Conservation (phyloP, 208 protist genomes). For the Trypanosoma theileri region DNA sequence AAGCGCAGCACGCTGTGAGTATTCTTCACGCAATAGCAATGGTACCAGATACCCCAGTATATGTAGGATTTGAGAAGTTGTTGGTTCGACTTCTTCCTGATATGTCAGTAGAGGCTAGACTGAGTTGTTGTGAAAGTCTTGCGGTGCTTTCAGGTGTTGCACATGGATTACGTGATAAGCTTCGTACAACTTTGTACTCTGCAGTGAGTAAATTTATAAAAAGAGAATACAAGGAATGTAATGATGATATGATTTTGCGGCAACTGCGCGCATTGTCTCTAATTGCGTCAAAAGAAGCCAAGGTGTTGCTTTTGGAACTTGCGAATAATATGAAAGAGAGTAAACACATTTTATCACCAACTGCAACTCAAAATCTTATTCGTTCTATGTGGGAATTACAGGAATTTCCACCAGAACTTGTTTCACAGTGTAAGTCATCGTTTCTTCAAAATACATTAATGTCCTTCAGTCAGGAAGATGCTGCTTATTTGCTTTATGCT, state of each 20-base stretch:
- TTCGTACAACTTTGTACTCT: background rate
- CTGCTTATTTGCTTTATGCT: conserved; percentile 21
- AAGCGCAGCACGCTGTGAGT: conserved; percentile 7
- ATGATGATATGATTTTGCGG: conserved; percentile 6
- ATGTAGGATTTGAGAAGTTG: conserved; percentile 11
- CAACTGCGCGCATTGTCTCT: conserved; percentile 22
- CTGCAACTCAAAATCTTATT: conserved; percentile 18
- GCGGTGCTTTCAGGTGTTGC: conserved; percentile 2
- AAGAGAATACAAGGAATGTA: background rate
- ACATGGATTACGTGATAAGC: background rate
- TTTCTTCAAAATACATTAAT: conserved; percentile 12
- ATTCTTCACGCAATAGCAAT: conserved; percentile 13
- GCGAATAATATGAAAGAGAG: conserved; percentile 12
- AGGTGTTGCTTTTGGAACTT: conserved; percentile 6
- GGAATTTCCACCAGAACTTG: conserved; percentile 21
- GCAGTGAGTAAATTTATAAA: background rate
- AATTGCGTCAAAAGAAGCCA: conserved; percentile 19
- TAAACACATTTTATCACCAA: conserved; percentile 4
- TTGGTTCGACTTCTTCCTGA: conserved; percentile 15
- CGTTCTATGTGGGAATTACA: conserved; percentile 21
- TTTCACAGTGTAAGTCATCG: conserved; percentile 22
- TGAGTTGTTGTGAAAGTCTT: conserved; percentile 22
- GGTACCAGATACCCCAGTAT: background rate
- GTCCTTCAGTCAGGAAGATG: conserved; percentile 25
- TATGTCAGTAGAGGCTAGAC: conserved; percentile 23